Conservation (phyloP, 2,329 filamentous ascomycete genomes). For the Aureobasidium lini region DNA sequence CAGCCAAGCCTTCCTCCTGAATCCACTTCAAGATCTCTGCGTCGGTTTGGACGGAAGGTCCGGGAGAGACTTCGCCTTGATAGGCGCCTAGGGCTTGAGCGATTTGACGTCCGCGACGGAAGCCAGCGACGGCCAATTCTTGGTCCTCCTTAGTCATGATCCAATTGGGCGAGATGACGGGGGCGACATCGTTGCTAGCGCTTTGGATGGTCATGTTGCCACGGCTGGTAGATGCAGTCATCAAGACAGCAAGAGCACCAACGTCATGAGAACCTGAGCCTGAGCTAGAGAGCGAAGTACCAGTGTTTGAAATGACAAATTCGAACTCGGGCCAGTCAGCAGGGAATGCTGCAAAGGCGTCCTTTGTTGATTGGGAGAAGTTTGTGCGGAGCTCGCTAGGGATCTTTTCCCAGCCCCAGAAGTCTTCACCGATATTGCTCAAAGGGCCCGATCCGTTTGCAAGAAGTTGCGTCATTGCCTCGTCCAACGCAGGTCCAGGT, state of each 20-base stretch:
- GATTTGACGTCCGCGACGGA: neutral
- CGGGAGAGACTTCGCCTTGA: constrained; percentile 1
- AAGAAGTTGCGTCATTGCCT: neutral
- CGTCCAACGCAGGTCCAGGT: neutral
- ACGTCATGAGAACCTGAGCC: neutral
- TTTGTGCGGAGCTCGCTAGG: neutral
- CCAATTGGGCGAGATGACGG: constrained; percentile 10
- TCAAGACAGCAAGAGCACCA: neutral
- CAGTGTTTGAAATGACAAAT: neutral
- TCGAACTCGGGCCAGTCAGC: constrained; percentile 11
- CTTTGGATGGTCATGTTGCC: constrained; percentile 5
- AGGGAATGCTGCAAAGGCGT: neutral
- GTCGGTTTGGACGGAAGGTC: constrained; percentile 4
- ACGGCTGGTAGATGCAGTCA: neutral
- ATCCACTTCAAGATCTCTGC: constrained; percentile 10
- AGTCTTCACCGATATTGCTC: neutral
- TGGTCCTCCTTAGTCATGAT: neutral
- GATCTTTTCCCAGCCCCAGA: constrained; percentile 2
- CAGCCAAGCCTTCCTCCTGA: neutral
- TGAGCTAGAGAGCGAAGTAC: neutral
- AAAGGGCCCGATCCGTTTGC: neutral
- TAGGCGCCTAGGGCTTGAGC: neutral
- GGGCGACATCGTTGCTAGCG: neutral
- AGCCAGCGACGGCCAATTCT: constrained; percentile 8
- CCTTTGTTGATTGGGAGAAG: neutral